Evolutionary conservation across 1,284 basidiomycete species (phyloP).

Genomic region (Moesziomyces globuligerus): DNA sequence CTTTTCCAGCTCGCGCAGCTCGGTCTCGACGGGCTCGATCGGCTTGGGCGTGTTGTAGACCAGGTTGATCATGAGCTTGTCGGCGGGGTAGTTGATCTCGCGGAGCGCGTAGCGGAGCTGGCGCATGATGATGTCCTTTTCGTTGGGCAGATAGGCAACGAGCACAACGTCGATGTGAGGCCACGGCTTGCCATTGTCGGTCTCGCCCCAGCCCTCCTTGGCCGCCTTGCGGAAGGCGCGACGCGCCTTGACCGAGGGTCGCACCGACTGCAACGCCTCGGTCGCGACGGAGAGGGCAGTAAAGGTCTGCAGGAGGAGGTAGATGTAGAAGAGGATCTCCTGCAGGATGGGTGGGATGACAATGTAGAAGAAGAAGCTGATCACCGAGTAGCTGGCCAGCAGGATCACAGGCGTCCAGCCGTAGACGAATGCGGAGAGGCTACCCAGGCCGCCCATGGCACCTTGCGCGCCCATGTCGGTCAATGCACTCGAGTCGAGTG

Average conservation of each 20-base stretch:
- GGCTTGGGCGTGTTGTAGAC: slow-evolving; percentile 62
- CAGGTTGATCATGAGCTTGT: slow-evolving; percentile 56
- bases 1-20: slow-evolving; percentile 44
- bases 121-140: slow-evolving; percentile 60
- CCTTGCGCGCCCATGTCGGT: slow-evolving; percentile 14
- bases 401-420: slow-evolving; percentile 54
- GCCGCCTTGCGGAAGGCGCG: slow-evolving; percentile 46
- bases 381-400: slow-evolving; percentile 33
- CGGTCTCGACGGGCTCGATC: slow-evolving; percentile 53
- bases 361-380: slow-evolving; percentile 54
- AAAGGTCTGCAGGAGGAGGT: slow-evolving; percentile 49
- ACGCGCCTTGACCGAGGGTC: slow-evolving; percentile 50
- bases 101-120: slow-evolving; percentile 54
- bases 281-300: slow-evolving; percentile 50
- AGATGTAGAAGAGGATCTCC: slow-evolving; percentile 54
- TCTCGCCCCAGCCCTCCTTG: slow-evolving; percentile 50
- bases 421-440: slow-evolving; percentile 47
- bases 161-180: slow-evolving; percentile 58
- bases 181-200: slow-evolving; percentile 46
- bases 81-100: slow-evolving; percentile 57
- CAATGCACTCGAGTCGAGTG: neutral
- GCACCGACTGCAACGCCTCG: slow-evolving; percentile 56
- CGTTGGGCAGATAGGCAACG: slow-evolving; percentile 61
- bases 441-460: slow-evolving; percentile 23
- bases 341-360: slow-evolving; percentile 50